Conservation (phyloP, 306 rosid genomes). For the Dalbergia cochinchinensis region DNA sequence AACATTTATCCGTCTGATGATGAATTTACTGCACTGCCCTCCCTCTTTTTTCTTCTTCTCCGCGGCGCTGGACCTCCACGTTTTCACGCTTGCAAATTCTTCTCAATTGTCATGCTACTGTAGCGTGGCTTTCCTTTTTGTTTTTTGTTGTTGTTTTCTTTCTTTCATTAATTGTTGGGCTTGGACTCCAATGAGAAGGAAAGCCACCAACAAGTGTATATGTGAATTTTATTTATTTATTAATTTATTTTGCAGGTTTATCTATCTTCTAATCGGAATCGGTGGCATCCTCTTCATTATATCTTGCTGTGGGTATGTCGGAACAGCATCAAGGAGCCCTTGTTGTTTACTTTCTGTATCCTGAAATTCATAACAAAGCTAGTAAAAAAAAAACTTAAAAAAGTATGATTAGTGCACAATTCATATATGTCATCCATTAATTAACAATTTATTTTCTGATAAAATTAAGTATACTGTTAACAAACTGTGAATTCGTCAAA, state of each 20-base stretch:
- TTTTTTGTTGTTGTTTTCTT: no score
- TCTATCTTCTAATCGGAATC: slow-evolving; percentile 38
- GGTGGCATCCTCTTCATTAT: slow-evolving; percentile 42
- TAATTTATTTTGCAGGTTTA: slow-evolving; percentile 35
- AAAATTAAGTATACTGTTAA: neutral
- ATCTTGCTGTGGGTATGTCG: slow-evolving; percentile 41
- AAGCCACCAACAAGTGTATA: no score
- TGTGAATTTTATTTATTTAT: slow-evolving; percentile 20
- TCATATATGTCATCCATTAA: neutral
- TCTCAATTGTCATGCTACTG: no score
- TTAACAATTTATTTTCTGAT: neutral
- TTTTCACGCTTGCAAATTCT: no score
- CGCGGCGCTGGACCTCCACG: no score
- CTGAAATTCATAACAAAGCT: slow-evolving; percentile 10
- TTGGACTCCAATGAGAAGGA: no score
- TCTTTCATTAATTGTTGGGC: no score
- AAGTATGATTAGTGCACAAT: neutral
- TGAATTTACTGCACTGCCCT: no score
- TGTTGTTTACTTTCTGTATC: slow-evolving; percentile 49
- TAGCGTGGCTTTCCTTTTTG: no score
- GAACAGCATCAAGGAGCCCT: slow-evolving; percentile 43
- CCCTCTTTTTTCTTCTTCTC: no score
- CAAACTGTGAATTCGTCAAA: neutral
- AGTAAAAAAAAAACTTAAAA: neutral
- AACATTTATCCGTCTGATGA: no score